Evolutionary conservation across 1,139 yeast genomes (phyloP).

Genomic region (Blastobotrys apis): DNA sequence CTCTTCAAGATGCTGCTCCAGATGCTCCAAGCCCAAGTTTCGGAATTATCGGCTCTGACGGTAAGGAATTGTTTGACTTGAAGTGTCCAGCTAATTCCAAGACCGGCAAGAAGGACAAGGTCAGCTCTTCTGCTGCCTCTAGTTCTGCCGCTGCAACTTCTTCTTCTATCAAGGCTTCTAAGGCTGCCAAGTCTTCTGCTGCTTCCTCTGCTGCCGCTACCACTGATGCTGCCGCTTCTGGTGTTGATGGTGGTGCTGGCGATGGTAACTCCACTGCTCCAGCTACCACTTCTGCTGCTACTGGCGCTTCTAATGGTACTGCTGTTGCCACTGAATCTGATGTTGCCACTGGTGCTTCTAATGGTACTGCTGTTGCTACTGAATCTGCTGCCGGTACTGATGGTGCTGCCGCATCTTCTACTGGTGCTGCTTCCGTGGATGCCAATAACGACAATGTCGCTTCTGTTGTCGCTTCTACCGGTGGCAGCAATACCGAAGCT

Average conservation of each 20-base stretch:
- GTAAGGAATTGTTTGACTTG: conserved; percentile 22
- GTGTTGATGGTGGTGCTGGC: not conserved
- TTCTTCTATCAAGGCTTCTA: conserved; percentile 8
- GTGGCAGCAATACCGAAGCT: no score
- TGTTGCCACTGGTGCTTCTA: not conserved
- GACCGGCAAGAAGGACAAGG: not conserved
- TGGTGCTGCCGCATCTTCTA: conserved; percentile 3
- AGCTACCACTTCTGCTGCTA: conserved; percentile 4
- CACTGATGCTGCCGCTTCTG: not conserved
- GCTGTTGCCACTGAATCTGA: conserved; percentile 8
- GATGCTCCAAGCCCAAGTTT: conserved; percentile 23
- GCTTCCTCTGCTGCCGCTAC: conserved; percentile 1
- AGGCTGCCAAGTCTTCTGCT: conserved; percentile 3
- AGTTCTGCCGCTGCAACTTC: conserved; percentile 14
- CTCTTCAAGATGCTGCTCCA: conserved; percentile 21
- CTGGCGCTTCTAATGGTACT: conserved; percentile 11
- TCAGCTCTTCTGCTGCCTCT: conserved; percentile 10
- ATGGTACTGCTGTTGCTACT: not conserved
- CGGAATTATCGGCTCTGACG: conserved; percentile 21
- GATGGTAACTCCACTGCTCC: not conserved
- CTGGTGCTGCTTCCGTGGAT: not conserved
- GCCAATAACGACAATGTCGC: not conserved
- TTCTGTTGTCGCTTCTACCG: no score
- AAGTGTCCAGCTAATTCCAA: conserved; percentile 17
- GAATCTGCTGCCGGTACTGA: not conserved